These are phyloP conservation scores for Lithocarpus polystachyus DNA, from an alignment of 306 rosid species.

Conservation along the genomic window DNA sequence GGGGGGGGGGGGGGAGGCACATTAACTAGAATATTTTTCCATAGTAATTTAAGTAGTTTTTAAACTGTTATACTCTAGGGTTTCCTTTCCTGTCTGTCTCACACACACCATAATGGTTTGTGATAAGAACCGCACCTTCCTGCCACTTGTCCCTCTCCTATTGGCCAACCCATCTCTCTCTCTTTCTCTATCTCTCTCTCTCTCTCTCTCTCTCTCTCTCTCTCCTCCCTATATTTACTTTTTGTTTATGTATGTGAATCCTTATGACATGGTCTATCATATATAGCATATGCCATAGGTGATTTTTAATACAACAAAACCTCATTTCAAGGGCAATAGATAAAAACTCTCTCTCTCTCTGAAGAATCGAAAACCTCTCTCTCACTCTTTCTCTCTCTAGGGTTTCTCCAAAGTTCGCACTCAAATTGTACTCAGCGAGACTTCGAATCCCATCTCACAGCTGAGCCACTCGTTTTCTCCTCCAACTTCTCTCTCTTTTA, in stretches of 20 bases:
- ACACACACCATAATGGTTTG: conserved; percentile 32
- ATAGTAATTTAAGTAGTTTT: neutral
- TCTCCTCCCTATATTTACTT: conserved; percentile 1
- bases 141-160: conserved; percentile 24
- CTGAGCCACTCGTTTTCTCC: conserved; percentile 20
- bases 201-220: conserved; percentile 31
- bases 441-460: conserved; percentile 39
- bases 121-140: conserved; percentile 53
- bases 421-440: conserved; percentile 35
- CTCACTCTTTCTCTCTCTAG: conserved; percentile 65
- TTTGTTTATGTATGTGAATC: conserved; percentile 29
- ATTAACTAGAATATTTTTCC: too few relatives aligned
- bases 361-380: conserved; percentile 47
- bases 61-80: conserved; percentile 50
- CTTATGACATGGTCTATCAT: conserved; percentile 29
- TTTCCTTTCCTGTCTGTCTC: conserved; percentile 40
- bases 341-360: conserved; percentile 38
- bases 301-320: conserved; percentile 33
- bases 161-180: neutral
- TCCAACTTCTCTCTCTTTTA: conserved; percentile 18
- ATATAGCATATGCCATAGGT: conserved; percentile 18
- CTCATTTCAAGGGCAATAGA: conserved; percentile 44
- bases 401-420: conserved; percentile 65
- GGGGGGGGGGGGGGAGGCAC: too few relatives aligned
- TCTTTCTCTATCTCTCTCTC: conserved; percentile 30